Percentiles rank a stretch among this genome's conserved stretches.
Evolutionary conservation across 2,329 filamentous ascomycete genomes (phyloP).

Genomic region (Aspergillus niger): DNA sequence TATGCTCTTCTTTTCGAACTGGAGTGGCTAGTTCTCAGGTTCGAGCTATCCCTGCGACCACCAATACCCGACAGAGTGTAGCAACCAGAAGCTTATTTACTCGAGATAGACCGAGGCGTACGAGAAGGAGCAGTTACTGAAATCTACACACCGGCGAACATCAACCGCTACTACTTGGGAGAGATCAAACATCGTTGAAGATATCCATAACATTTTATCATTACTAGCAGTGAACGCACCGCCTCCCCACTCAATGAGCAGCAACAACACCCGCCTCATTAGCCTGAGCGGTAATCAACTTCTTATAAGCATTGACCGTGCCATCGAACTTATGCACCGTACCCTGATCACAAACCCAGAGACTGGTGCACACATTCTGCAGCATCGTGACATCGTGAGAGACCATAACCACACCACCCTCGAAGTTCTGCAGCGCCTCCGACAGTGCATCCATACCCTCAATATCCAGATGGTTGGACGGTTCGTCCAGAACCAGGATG

Average conservation of each 20-base stretch:
- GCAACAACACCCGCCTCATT: slow-evolving; percentile 77
- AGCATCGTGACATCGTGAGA: slow-evolving; percentile 99
- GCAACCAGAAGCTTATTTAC: too few species aligned
- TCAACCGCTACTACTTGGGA: too few species aligned
- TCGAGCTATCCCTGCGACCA: too few species aligned
- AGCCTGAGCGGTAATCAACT: slow-evolving; percentile 86
- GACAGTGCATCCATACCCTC: slow-evolving; percentile 97
- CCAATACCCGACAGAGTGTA: too few species aligned
- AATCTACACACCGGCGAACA: too few species aligned
- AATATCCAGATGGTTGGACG: slow-evolving; percentile 97
- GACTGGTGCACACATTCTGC: slow-evolving; percentile 87
- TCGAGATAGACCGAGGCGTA: too few species aligned
- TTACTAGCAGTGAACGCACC: background rate
- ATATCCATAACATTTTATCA: slow-evolving; percentile 5
- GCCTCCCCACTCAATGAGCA: slow-evolving; percentile 31
- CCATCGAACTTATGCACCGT: slow-evolving; percentile 95
- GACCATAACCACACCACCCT: slow-evolving; percentile 96
- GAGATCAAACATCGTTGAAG: too few species aligned
- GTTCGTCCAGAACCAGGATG: slow-evolving; percentile 96
- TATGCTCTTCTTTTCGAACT: too few species aligned
- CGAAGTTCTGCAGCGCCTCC: slow-evolving; percentile 78
- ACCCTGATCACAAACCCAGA: slow-evolving; percentile 96
- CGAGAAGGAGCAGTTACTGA: too few species aligned
- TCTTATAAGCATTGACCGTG: slow-evolving; percentile 96
- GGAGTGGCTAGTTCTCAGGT: too few species aligned